Evolutionary conservation across 495 filamentous ascomycete genomes (phyloP), one percentile per base, ranked within the genome.

Genomic region (Evernia prunastri): DNA sequence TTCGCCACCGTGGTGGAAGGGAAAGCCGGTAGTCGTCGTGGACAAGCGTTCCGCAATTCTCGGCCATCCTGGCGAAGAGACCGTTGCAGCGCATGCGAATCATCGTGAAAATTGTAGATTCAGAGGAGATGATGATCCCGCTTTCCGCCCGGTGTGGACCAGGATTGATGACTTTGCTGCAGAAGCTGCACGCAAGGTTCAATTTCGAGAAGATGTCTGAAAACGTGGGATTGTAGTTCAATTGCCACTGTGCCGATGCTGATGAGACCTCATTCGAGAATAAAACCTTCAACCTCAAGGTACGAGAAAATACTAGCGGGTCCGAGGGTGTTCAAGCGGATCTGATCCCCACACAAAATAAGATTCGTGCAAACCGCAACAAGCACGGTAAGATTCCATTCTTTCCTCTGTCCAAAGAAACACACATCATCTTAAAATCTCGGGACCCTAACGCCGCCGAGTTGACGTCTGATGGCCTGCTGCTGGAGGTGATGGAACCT

Each of bases 41-140:
- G 68, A 67, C 15, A 61, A 66, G 51, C 60, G 65, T n/a, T 70
- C 68, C 20, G 68, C 68, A 10, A 54, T 65, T 40, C 62, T 70
- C 12, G 36, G 57, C 11, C 49, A 64, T n/a, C 62, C 62, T n/a
- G 43, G 43, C 3, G 62, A 64, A 47, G 36, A 53, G 40, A 54
- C 37, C 7, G 51, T 62, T 47, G 60, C 42, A 25, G 42, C 40
- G 35, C 9, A 62, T 62, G 60, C 60, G 18, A 62, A 62, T 62
- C 60, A 62, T 23, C 60, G 60, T 25, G 60, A 62, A 54, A 62
- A 56, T 9, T 51, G 42, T 25, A 51, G 60, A 51, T 62, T 62
- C 31, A 56, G 27, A 18, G 40, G 42, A 33, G 18, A 27, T 20
- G 45, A 62, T 12, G 60, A 62, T 31, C 40, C 20, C 7, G 35